phyloP scores from a whole-genome alignment of 805 yeast species.

The Starmerella sp. region DNA sequence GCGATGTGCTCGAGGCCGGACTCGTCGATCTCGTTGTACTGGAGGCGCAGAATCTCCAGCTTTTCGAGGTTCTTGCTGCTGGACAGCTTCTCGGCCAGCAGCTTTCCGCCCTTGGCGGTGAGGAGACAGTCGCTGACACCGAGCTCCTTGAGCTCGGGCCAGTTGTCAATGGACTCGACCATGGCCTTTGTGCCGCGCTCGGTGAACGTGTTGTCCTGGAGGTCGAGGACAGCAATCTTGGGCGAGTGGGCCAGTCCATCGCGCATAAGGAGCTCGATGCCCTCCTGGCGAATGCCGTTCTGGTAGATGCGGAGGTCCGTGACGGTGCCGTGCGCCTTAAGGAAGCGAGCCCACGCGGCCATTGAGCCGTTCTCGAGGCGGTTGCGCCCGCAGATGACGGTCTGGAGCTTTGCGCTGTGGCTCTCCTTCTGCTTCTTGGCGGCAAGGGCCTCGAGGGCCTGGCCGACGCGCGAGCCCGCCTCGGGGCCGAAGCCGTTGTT shows the following conservation, averaged over 20 bases:
- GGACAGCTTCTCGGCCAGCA: slow-evolving; percentile 32
- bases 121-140: slow-evolving; percentile 82
- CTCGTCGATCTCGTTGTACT: slow-evolving; percentile 75
- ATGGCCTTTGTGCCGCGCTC: slow-evolving; percentile 51
- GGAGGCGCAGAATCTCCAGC: slow-evolving; percentile 57
- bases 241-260: slow-evolving; percentile 59
- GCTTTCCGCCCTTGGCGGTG: slow-evolving; percentile 64
- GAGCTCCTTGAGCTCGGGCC: slow-evolving; percentile 64
- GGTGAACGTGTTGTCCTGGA: slow-evolving; percentile 94
- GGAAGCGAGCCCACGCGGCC: slow-evolving; percentile 70
- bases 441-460: slow-evolving; percentile 64
- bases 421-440: slow-evolving; percentile 43
- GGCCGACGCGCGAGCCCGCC: slow-evolving; percentile 91
- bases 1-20: slow-evolving; percentile 51
- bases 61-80: slow-evolving; percentile 24
- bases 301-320: slow-evolving; percentile 74
- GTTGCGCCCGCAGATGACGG: slow-evolving; percentile 94
- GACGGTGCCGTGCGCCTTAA: slow-evolving; percentile 66
- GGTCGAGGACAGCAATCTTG: slow-evolving; percentile 57
- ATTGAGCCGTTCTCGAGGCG: slow-evolving; percentile 93
- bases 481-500: slow-evolving; percentile 98
- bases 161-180: slow-evolving; percentile 46
- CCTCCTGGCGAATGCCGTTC: slow-evolving; percentile 94
- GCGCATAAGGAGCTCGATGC: slow-evolving; percentile 61
- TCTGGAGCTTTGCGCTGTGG: slow-evolving; percentile 45